These are phyloP conservation scores for Sporothrix brasiliensis DNA, from an alignment of 2,329 filamentous ascomycete genomes.

Conservation along the genomic window DNA sequence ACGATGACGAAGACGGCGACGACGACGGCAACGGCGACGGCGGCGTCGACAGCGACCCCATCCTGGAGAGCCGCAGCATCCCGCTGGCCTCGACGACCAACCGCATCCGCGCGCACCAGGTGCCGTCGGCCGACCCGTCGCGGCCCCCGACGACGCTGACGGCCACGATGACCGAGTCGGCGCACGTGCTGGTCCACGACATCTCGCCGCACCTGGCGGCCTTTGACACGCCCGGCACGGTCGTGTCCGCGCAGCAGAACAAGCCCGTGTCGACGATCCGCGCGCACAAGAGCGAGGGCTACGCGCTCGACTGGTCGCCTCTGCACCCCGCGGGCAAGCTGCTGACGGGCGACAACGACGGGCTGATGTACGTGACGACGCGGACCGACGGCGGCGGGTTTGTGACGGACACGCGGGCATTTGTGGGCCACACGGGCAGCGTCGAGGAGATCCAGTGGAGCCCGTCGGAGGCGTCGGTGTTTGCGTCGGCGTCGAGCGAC, in stretches of 20 bases:
- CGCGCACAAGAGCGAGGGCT: slow-evolving; percentile 91
- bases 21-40: slow-evolving; percentile 60
- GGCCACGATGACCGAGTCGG: slow-evolving; percentile 89
- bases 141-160: slow-evolving; percentile 79
- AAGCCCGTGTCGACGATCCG: slow-evolving; percentile 85
- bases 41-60: slow-evolving; percentile 79
- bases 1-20: slow-evolving; percentile 65
- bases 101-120: slow-evolving; percentile 85
- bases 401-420: slow-evolving; percentile 81
- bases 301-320: slow-evolving; percentile 96
- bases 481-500: slow-evolving; percentile 90
- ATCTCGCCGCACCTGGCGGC: slow-evolving; percentile 85
- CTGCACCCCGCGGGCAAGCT: slow-evolving; percentile 79
- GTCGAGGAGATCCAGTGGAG: slow-evolving; percentile 98
- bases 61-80: slow-evolving; percentile 89
- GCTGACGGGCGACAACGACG: slow-evolving; percentile 87
- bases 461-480: slow-evolving; percentile 88
- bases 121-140: slow-evolving; percentile 68
- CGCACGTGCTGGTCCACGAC: slow-evolving; percentile 89
- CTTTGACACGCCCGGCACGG: slow-evolving; percentile 85
- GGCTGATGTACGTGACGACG: slow-evolving; percentile 85
- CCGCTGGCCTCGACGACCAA: slow-evolving; percentile 87
- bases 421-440: slow-evolving; percentile 79
- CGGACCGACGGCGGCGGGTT: slow-evolving; percentile 86
- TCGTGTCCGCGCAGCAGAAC: slow-evolving; percentile 79